phyloP scores from a whole-genome alignment of 2,329 filamentous ascomycete genomes.

The Colletotrichum graminicola region DNA sequence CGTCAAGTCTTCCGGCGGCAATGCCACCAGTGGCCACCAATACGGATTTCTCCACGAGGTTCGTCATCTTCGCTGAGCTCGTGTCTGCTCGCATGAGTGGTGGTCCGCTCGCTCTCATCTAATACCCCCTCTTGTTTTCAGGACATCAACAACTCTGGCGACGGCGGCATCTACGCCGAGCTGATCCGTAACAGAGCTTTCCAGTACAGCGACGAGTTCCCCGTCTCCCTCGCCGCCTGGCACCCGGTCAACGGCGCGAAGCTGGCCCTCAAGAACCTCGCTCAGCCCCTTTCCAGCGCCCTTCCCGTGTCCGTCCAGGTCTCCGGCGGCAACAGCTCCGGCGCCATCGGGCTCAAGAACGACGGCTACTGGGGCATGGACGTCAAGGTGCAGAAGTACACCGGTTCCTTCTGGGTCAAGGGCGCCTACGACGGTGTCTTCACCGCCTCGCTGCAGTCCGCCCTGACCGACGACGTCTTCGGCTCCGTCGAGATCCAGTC shows the following conservation, averaged over 20 bases:
- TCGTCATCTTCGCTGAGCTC: conserved; percentile 1
- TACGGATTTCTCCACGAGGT: conserved; percentile 62
- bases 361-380: conserved; percentile 70
- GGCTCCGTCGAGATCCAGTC: conserved; percentile 62
- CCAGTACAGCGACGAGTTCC: conserved; percentile 63
- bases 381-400: conserved; percentile 61
- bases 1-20: conserved; percentile 55
- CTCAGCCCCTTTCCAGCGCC: conserved; percentile 63
- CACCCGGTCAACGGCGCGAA: conserved; percentile 56
- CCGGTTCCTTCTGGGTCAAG: conserved; percentile 66
- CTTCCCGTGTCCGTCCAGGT: conserved; percentile 66
- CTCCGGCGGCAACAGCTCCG: conserved; percentile 47
- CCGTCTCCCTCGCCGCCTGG: conserved; percentile 61
- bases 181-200: conserved; percentile 79
- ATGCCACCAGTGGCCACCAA: conserved; percentile 58
- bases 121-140: conserved; percentile 44
- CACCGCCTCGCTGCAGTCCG: conserved; percentile 61
- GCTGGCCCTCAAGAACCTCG: conserved; percentile 61
- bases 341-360: conserved; percentile 62
- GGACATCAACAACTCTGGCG: conserved; percentile 77
- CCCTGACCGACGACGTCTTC: conserved; percentile 59
- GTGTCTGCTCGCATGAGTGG: background rate
- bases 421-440: conserved; percentile 62
- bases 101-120: background rate
- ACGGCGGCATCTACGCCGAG: conserved; percentile 80